Evolutionary conservation across 2,329 filamentous ascomycete species (phyloP), one percentile per base, ranked within the genome.

Genomic region (Tolypocladium cylindrosporum): DNA sequence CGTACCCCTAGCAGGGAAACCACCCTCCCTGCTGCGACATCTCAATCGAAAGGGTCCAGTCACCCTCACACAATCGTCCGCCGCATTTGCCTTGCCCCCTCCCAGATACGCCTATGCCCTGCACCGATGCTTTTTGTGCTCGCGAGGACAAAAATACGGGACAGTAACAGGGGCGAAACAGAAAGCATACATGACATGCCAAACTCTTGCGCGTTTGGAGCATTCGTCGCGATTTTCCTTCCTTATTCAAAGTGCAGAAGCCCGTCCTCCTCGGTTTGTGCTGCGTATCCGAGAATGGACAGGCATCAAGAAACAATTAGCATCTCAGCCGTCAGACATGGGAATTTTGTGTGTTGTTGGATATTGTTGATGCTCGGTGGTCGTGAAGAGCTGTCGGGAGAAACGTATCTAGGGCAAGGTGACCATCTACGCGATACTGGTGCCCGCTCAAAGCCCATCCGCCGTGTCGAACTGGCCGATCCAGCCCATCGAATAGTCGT

Each of bases 161-260:
- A 36, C 31, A n/a, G 21, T 21, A 34, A 52, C 34, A 37, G 11
- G 27, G 31, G 19, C 31, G 31, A 52, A 52, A 52, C 48, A 52
- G 31, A 52, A 54, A 54, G n/a, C 52, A 54, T 40, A 54, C 52
- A 54, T 41, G 19, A 39, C n/a, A 50, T 50, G 48, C 48, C 34
- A 52, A 52, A n/a, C 19, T 37, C 48, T 37, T 52, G 48, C 48
- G 31, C 31, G 34, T 21, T 13, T 34, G 48, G 31, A 36, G 48
- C 48, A 45, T 48, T 54, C 55, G 55, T 56, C 57, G 51, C 58
- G 31, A 36, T 40, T 40, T 56, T 59, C 40, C 54, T 36, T 57
- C 48, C 58, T 21, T 59, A 58, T 61, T 59, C 55, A 61, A 56
- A 52, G 54, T 58, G 48, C 55, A 39, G 2, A 40, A n/a, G 19